Conservation (phyloP, 345 rosid species). For the Melastoma malabathricum region DNA sequence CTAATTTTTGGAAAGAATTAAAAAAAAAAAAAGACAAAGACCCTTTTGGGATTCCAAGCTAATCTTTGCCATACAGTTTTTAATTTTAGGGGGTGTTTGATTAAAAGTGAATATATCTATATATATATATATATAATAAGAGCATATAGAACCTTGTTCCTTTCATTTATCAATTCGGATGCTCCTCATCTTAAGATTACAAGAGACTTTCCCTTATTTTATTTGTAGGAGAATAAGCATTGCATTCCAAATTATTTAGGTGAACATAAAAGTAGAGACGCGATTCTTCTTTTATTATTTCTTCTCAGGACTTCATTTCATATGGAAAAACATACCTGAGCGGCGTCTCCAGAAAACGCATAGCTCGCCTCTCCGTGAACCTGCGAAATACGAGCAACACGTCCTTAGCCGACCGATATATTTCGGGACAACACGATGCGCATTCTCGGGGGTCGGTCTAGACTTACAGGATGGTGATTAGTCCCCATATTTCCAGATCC, state of each 20-base stretch:
- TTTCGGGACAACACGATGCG: too few relatives aligned
- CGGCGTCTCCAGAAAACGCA: constrained; percentile 77
- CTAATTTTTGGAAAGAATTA: background rate
- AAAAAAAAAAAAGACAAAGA: constrained; percentile 3
- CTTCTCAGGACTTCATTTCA: too few relatives aligned
- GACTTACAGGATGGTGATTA: constrained; percentile 22
- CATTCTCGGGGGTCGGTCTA: too few relatives aligned
- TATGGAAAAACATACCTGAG: background rate
- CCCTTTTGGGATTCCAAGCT: constrained; percentile 13
- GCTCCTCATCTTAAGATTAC: too few relatives aligned
- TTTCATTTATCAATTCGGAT: constrained; percentile 3
- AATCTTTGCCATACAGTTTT: constrained; percentile 3
- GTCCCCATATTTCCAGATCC: constrained; percentile 41
- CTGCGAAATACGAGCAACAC: constrained; percentile 17
- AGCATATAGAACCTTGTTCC: constrained; percentile 2
- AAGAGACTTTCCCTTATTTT: too few relatives aligned
- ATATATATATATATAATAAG: too few relatives aligned
- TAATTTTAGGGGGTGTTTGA: constrained; percentile 1
- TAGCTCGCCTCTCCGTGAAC: constrained; percentile 64
- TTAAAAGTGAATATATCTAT: constrained; percentile 9
- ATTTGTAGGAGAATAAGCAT: too few relatives aligned
- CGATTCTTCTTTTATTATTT: too few relatives aligned
- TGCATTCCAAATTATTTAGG: too few relatives aligned
- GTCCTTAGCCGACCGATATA: too few relatives aligned
- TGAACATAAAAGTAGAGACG: too few relatives aligned